Evolutionary conservation across 2,329 filamentous ascomycete species (phyloP).

Genomic region (Onygenales sp.): DNA sequence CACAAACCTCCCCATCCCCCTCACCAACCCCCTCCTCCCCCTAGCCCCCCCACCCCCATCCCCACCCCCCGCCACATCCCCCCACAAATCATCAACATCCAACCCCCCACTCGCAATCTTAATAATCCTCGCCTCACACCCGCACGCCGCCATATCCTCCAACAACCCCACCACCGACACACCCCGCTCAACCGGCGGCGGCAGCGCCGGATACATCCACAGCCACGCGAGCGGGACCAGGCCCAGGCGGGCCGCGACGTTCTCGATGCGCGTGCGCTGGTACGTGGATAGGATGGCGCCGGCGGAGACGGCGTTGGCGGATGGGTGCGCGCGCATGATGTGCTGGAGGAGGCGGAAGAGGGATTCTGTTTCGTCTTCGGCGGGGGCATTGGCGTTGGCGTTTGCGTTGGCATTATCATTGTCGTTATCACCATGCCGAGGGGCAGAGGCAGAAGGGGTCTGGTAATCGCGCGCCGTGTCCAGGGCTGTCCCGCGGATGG

Average conservation of each 20-base stretch:
- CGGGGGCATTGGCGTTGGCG: neutral
- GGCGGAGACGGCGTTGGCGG: slow-evolving; percentile 76
- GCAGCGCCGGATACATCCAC: slow-evolving; percentile 80
- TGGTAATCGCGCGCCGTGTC: slow-evolving; percentile 65
- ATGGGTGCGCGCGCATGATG: slow-evolving; percentile 61
- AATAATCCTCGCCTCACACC: slow-evolving; percentile 81
- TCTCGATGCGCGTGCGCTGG: slow-evolving; percentile 91
- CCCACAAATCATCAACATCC: slow-evolving; percentile 71
- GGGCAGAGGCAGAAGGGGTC: slow-evolving; percentile 11
- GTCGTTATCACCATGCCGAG: neutral
- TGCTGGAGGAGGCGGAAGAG: slow-evolving; percentile 64
- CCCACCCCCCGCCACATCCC: slow-evolving; percentile 54
- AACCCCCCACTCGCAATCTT: slow-evolving; percentile 90
- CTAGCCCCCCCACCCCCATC: slow-evolving; percentile 55
- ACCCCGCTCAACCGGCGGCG: slow-evolving; percentile 32
- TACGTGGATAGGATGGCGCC: slow-evolving; percentile 93
- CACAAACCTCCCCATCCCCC: too few relatives aligned
- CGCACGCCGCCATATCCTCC: slow-evolving; percentile 67
- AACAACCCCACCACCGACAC: slow-evolving; percentile 45
- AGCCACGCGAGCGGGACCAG: slow-evolving; percentile 76
- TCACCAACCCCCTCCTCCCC: slow-evolving; percentile 37
- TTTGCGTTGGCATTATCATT: slow-evolving; percentile 1
- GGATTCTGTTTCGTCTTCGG: slow-evolving; percentile 76
- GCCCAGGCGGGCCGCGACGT: slow-evolving; percentile 73
- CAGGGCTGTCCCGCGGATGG: slow-evolving; percentile 63